Conservation (phyloP, 148 eudicot genomes). For the Vaccinium corymbosum region DNA sequence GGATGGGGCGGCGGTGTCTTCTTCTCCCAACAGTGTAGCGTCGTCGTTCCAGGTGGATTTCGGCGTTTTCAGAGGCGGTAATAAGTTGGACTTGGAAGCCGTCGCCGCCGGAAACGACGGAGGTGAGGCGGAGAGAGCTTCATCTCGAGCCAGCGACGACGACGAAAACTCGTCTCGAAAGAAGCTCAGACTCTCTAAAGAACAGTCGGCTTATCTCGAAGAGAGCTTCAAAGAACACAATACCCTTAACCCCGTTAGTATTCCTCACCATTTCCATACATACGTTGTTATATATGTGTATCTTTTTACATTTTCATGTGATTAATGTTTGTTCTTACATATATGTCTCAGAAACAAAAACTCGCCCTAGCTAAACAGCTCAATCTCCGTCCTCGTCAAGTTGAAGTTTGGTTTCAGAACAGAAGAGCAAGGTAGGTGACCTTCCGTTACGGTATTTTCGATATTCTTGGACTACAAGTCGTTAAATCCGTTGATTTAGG, state of each 20-base stretch:
- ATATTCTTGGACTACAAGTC: too few relatives aligned
- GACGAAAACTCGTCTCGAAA: constrained; percentile 40
- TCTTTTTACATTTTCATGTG: background rate
- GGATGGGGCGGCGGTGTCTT: constrained; percentile 24
- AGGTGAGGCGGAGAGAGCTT: constrained; percentile 31
- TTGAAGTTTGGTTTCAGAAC: constrained; percentile 63
- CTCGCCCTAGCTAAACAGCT: constrained; percentile 54
- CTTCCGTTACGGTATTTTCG: too few relatives aligned
- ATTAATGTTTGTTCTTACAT: background rate
- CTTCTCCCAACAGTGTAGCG: constrained; percentile 38
- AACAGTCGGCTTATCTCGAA: constrained; percentile 52
- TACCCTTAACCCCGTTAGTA: constrained; percentile 50
- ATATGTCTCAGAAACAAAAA: constrained; percentile 45
- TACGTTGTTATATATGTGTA: background rate
- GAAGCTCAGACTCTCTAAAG: constrained; percentile 42
- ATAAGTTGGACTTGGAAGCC: constrained; percentile 27
- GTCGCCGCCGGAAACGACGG: constrained; percentile 26
- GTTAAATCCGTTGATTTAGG: too few relatives aligned
- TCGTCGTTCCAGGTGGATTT: constrained; percentile 29
- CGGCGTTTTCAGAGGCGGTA: constrained; percentile 13
- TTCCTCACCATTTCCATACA: background rate
- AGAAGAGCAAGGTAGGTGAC: constrained; percentile 47
- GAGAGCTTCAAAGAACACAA: constrained; percentile 54
- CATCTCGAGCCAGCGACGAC: constrained; percentile 39
- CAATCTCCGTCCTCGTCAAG: constrained; percentile 51